phyloP scores from a whole-genome alignment of 1,284 basidiomycete genomes.

The Inonotus obliquus region DNA sequence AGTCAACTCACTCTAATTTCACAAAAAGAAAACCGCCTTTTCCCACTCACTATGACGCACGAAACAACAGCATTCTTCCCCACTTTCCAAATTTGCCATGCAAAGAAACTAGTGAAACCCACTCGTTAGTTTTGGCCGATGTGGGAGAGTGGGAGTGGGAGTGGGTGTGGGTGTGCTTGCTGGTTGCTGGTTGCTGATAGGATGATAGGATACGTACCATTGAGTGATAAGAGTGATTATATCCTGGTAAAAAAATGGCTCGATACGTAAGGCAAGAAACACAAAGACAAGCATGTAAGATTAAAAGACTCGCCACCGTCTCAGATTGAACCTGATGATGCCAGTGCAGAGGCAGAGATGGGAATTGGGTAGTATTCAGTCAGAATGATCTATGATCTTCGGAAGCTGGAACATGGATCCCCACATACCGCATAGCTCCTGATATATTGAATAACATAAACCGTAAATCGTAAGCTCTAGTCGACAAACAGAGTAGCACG shows the following conservation, averaged over 20 bases:
- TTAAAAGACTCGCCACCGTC: neutral
- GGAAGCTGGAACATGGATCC: too few relatives aligned
- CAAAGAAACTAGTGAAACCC: neutral
- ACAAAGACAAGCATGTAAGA: neutral
- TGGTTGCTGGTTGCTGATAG: neutral
- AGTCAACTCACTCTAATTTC: too few relatives aligned
- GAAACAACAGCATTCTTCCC: neutral
- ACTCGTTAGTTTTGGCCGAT: neutral
- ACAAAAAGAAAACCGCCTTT: too few relatives aligned
- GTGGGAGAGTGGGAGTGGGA: too few relatives aligned
- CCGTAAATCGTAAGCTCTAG: neutral
- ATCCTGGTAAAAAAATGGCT: neutral
- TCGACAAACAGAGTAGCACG: neutral
- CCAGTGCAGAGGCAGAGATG: too few relatives aligned
- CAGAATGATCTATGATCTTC: too few relatives aligned
- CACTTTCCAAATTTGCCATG: slow-evolving; percentile 8
- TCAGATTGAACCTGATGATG: neutral
- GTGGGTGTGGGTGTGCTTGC: too few relatives aligned
- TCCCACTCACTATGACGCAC: neutral
- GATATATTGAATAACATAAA: neutral
- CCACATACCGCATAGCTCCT: slow-evolving; percentile 9
- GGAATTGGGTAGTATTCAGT: too few relatives aligned
- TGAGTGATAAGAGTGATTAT: slow-evolving; percentile 5
- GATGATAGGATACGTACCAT: neutral
- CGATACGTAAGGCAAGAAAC: neutral